phyloP scores from a whole-genome alignment of 441 rosid species.

The Populus hybrid region DNA sequence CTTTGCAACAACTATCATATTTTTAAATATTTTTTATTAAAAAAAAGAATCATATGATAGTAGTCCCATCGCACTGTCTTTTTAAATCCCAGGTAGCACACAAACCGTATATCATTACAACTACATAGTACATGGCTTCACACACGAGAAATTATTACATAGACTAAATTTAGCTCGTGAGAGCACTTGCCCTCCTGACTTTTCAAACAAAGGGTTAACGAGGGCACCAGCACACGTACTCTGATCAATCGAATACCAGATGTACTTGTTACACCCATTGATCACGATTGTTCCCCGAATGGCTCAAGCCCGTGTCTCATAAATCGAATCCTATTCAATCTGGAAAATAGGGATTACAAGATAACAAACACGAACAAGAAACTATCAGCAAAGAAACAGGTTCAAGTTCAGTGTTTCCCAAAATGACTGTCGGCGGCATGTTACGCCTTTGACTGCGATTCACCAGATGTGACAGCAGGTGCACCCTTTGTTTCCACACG shows the following conservation, averaged over 20 bases:
- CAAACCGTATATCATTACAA: too few relatives aligned
- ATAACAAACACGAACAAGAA: constrained; percentile 19
- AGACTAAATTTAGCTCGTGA: background rate
- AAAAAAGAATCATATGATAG: background rate
- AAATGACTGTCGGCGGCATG: constrained; percentile 1
- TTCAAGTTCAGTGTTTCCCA: constrained; percentile 13
- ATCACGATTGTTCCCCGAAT: background rate
- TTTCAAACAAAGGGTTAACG: background rate
- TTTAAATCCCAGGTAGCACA: background rate
- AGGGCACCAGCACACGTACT: background rate
- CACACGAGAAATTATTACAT: background rate
- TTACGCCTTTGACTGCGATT: constrained; percentile 48
- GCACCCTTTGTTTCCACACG: constrained; percentile 25
- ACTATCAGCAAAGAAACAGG: constrained; percentile 4
- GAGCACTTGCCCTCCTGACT: background rate
- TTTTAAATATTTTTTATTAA: too few relatives aligned
- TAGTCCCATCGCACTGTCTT: background rate
- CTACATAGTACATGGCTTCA: background rate
- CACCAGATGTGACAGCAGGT: constrained; percentile 45
- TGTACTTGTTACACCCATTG: background rate
- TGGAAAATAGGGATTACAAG: constrained; percentile 32
- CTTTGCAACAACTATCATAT: accelerated
- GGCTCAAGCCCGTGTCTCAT: constrained; percentile 14
- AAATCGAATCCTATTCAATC: constrained; percentile 25
- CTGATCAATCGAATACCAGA: background rate